These are phyloP conservation scores for Pyrus bretschneideri DNA, from an alignment of 306 rosid species.

Conservation along the genomic window DNA sequence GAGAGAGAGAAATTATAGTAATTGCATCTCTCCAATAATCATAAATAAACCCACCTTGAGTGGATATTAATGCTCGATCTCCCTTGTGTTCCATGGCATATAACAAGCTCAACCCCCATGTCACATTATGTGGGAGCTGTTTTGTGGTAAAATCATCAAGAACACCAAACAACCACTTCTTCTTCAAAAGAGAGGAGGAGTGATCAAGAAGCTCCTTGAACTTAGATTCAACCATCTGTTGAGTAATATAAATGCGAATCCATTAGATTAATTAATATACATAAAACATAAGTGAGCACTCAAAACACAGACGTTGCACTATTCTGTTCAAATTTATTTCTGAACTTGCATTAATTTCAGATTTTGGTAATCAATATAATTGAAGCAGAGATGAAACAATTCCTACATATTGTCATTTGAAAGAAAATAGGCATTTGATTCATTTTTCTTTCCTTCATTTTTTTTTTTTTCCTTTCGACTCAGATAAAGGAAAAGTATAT, in stretches of 20 bases:
- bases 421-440: background rate
- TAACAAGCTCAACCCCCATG: constrained; percentile 94
- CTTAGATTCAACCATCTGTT: constrained; percentile 95
- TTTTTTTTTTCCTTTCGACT: background rate
- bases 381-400: background rate
- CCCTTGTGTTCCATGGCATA: constrained; percentile 91
- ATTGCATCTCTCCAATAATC: background rate
- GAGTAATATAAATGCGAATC: constrained; percentile 11
- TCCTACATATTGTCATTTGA: background rate
- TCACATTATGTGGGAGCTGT: constrained; percentile 97
- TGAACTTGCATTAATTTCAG: background rate
- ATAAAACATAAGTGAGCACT: background rate
- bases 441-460: background rate
- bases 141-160: constrained; percentile 89
- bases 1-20: constrained; percentile 3
- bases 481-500: background rate
- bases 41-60: constrained; percentile 59
- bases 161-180: constrained; percentile 87
- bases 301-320: background rate
- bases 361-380: background rate
- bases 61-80: constrained; percentile 68
- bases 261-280: background rate
- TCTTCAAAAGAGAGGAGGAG: constrained; percentile 61
- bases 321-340: background rate
- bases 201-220: constrained; percentile 77